Conservation (phyloP, 2,329 filamentous ascomycete species). For the Fusarium caatingaense region DNA sequence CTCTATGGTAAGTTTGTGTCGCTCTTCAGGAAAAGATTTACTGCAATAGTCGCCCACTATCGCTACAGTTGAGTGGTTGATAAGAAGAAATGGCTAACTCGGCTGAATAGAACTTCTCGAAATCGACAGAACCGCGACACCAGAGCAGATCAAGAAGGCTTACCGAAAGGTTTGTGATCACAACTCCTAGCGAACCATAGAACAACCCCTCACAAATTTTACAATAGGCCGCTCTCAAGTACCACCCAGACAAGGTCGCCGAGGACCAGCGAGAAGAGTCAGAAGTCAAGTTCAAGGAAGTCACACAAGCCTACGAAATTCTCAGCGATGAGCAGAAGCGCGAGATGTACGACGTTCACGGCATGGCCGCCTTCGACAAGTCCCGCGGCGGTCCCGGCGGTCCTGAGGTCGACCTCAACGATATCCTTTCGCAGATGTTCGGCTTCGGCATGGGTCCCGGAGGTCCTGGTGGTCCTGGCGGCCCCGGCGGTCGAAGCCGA, state of each 20-base stretch:
- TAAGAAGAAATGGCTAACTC: slow-evolving; percentile 24
- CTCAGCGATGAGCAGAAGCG: slow-evolving; percentile 96
- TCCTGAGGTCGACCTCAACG: slow-evolving; percentile 85
- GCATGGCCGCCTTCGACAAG: slow-evolving; percentile 94
- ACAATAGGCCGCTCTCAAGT: slow-evolving; percentile 80
- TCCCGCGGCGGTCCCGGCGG: slow-evolving; percentile 74
- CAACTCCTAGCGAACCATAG: neutral
- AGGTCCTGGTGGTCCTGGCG: slow-evolving; percentile 57
- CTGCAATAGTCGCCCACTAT: neutral
- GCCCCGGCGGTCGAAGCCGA: slow-evolving; percentile 66
- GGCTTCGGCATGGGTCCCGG: slow-evolving; percentile 74
- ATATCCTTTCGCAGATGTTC: slow-evolving; percentile 95
- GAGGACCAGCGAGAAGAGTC: slow-evolving; percentile 86
- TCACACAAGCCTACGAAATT: slow-evolving; percentile 97
- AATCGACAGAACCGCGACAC: slow-evolving; percentile 76
- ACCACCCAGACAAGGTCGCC: slow-evolving; percentile 95
- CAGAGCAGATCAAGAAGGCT: slow-evolving; percentile 91
- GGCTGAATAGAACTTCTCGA: slow-evolving; percentile 76
- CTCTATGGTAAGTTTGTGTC: slow-evolving; percentile 67
- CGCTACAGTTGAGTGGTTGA: slow-evolving; percentile 9
- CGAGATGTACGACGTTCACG: slow-evolving; percentile 89
- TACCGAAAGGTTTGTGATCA: slow-evolving; percentile 83
- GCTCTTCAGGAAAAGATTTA: neutral
- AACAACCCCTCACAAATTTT: slow-evolving; percentile 21
- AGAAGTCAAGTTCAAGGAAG: slow-evolving; percentile 91